A percentile compares a stretch with the other conserved stretches of the same genome.
phyloP scores from a whole-genome alignment of 352 stramenopile genomes.

The Pythium folliculosum region DNA sequence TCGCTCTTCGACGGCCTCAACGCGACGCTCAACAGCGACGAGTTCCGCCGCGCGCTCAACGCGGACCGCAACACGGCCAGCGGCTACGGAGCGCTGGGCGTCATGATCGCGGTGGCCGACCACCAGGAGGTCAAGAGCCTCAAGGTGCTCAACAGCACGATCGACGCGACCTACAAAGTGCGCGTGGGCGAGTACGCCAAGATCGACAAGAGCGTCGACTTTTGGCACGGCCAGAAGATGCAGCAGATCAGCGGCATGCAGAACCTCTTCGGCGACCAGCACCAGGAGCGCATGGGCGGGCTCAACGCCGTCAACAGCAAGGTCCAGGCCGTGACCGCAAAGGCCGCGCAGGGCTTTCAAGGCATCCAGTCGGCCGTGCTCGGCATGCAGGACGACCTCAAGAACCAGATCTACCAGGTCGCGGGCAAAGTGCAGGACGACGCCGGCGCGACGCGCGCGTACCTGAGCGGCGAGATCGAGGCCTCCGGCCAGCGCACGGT shows the following conservation, averaged over 20 bases:
- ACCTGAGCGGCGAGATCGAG: conserved; percentile 2
- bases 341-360: background rate
- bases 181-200: conserved; percentile 7
- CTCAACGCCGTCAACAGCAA: conserved; percentile 2
- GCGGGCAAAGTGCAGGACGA: conserved; percentile 1
- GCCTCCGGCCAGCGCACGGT: background rate
- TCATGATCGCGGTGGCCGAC: conserved; percentile 5
- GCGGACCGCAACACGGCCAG: background rate
- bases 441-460: background rate
- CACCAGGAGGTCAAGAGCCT: conserved; percentile 7
- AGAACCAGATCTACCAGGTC: conserved; percentile 1
- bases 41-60: conserved; percentile 1
- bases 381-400: conserved; percentile 5
- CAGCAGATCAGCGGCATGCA: background rate
- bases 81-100: conserved; percentile 1
- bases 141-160: conserved; percentile 5
- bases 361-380: conserved; percentile 1
- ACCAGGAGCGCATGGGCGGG: background rate
- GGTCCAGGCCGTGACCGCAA: background rate
- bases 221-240: conserved; percentile 7
- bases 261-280: conserved; percentile 1
- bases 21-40: conserved; percentile 5
- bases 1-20: conserved; percentile 2
- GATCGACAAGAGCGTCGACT: conserved; percentile 9
- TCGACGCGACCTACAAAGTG: background rate